A percentile compares a stretch with the other conserved stretches of the same genome.
phyloP scores from a whole-genome alignment of 2,329 filamentous ascomycete species.

The Fusarium tupiense region DNA sequence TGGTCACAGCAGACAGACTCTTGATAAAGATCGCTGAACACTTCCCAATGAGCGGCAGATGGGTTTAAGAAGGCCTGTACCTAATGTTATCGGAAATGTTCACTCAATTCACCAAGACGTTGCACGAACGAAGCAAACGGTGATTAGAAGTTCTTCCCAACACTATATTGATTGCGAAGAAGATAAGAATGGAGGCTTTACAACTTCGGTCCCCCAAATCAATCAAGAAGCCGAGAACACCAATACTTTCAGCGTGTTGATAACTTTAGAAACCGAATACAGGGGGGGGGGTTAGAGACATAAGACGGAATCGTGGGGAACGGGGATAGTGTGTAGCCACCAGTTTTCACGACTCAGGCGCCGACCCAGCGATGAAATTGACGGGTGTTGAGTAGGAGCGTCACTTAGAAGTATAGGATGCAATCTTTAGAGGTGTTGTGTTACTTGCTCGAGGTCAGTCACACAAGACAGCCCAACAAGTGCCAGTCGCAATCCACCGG shows the following conservation, averaged over 20 bases:
- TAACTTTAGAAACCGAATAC: too few species aligned
- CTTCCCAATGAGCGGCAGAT: not conserved
- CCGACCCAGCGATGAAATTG: too few species aligned
- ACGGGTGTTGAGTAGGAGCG: not conserved
- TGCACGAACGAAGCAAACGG: too few species aligned
- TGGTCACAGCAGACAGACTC: accelerated
- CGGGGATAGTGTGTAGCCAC: too few species aligned
- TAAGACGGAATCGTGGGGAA: too few species aligned
- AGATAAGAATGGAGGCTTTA: too few species aligned
- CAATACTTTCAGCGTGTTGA: not conserved
- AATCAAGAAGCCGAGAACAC: not conserved
- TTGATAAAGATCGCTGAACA: not conserved
- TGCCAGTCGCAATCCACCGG: accelerated
- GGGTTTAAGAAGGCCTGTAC: not conserved
- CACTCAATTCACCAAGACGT: not conserved
- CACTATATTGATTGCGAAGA: too few species aligned
- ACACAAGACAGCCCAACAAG: not conserved
- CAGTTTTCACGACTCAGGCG: accelerated
- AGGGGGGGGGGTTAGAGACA: too few species aligned
- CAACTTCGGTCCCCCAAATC: too few species aligned
- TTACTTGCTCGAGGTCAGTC: not conserved
- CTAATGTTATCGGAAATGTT: not conserved
- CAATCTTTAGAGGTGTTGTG: not conserved
- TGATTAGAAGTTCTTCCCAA: not conserved
- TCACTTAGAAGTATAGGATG: not conserved